phyloP scores from a whole-genome alignment of 2,329 filamentous ascomycete species.

The Cephalotrichum gorgonifer region DNA sequence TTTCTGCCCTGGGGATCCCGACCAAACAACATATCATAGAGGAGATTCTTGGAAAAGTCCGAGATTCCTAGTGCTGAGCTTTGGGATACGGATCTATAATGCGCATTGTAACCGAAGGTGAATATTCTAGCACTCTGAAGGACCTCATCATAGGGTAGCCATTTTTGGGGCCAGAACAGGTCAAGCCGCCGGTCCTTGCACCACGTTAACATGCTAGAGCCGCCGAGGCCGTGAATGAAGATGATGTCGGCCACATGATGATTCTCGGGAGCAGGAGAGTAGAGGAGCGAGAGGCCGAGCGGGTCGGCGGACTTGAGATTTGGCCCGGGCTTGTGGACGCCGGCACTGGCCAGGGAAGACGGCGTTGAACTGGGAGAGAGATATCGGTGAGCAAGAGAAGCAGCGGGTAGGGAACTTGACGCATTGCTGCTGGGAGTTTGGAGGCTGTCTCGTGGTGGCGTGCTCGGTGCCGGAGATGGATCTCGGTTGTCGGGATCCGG shows the following conservation, averaged over 20 bases:
- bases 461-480: background rate
- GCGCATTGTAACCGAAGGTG: constrained; percentile 15
- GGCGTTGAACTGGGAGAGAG: background rate
- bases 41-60: constrained; percentile 14
- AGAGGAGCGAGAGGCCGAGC: background rate
- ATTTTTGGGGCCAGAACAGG: constrained; percentile 11
- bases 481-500: background rate
- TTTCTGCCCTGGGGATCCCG: background rate
- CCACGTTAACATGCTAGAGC: constrained; percentile 13
- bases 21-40: background rate
- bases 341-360: background rate
- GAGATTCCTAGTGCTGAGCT: constrained; percentile 8
- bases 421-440: background rate
- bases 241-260: constrained; percentile 10
- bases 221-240: constrained; percentile 16
- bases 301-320: background rate
- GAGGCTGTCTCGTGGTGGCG: background rate
- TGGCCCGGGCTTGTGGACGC: background rate
- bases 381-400: background rate
- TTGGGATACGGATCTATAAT: constrained; percentile 12
- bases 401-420: background rate
- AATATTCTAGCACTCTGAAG: constrained; percentile 12
- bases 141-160: constrained; percentile 11
- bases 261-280: background rate
- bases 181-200: constrained; percentile 9